phyloP scores from a whole-genome alignment of 2,329 filamentous ascomycete species.

The Parafenestella ontariensis region DNA sequence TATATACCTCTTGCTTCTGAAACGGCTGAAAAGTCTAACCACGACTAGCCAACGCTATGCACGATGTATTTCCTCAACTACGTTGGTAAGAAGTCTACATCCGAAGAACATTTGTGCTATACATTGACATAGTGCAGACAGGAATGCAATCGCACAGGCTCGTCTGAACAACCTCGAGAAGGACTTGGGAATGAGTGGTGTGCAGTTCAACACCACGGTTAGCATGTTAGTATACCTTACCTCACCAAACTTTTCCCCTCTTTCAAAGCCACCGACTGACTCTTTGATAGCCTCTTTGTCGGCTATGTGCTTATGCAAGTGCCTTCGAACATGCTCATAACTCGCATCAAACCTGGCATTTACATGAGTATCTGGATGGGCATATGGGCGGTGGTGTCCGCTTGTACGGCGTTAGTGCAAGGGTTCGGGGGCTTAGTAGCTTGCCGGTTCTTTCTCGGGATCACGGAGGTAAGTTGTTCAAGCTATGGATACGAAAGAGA shows the following conservation, averaged over 20 bases:
- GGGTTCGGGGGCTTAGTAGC: conserved; percentile 43
- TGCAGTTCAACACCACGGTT: conserved; percentile 49
- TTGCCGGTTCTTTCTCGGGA: conserved; percentile 40
- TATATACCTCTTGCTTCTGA: conserved; percentile 3
- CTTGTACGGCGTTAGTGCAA: conserved; percentile 41
- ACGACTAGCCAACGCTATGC: conserved; percentile 47
- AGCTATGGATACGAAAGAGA: not conserved
- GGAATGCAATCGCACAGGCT: conserved; percentile 71
- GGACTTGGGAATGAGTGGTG: conserved; percentile 51
- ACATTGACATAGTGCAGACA: conserved; percentile 46
- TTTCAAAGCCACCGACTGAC: too few relatives aligned
- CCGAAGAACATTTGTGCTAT: not conserved
- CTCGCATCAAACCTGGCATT: conserved; percentile 38
- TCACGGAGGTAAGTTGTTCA: conserved; percentile 29
- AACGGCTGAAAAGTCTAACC: not conserved
- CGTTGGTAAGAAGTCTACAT: conserved; percentile 9
- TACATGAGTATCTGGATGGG: conserved; percentile 47
- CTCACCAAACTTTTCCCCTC: not conserved
- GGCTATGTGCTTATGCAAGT: conserved; percentile 49
- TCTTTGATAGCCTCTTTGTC: conserved; percentile 55
- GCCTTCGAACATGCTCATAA: conserved; percentile 55
- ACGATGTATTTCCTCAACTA: conserved; percentile 54
- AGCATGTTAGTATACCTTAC: conserved; percentile 52
- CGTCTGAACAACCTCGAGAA: conserved; percentile 67
- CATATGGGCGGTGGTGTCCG: conserved; percentile 47